Base-by-base conservation (phyloP, 108 stramenopile species). In the Skeletonema menzelii region DNA sequence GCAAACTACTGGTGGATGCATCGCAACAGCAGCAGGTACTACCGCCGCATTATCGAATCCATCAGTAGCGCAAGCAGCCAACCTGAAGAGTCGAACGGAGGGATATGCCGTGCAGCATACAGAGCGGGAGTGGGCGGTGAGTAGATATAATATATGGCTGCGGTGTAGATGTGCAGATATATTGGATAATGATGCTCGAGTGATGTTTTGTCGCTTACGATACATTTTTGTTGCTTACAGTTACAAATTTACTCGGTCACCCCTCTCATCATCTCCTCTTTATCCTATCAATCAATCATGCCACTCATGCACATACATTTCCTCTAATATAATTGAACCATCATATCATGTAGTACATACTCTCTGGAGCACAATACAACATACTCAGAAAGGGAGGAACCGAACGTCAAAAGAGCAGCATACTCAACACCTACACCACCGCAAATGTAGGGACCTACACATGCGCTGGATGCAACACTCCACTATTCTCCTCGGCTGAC, bases 401-500 rank as follows among this genome's bases (percentile, higher is more conserved):
- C 6, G 76, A 77, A 37, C 76, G 40, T 17, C 76, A 66, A 20
- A 37, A 53, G 17, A 17, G 28, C 20, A 56, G 49, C 19, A 64
- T 64, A 37, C 62, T 77, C 15, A 67, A 67, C 17, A 67, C 66
- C 13, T 67, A 55, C 60, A 63, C 35, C 24, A n/a, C 19, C 15
- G 67, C 57, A 37, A 38, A 47, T 34, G 15, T 7, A 3, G 87
- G 87, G 0, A 65, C 72, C 4, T 88, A 80, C 77, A 68, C 79
- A 0, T 80, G 76, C 35, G 87, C 87, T 8, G 81, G 84, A 0
- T 76, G 81, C 34, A 67, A 73, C 17, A 77, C 77, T 5, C 75
- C 81, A 3, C 77, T 88, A n/a, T 88, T 88, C 70, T 32, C 56
- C 24, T 67, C 70, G 2, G 14, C 31, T 2, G 56, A 79, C n/a